Evolutionary conservation across 352 stramenopile genomes (phyloP).

Genomic region (Globisporangium parvum): DNA sequence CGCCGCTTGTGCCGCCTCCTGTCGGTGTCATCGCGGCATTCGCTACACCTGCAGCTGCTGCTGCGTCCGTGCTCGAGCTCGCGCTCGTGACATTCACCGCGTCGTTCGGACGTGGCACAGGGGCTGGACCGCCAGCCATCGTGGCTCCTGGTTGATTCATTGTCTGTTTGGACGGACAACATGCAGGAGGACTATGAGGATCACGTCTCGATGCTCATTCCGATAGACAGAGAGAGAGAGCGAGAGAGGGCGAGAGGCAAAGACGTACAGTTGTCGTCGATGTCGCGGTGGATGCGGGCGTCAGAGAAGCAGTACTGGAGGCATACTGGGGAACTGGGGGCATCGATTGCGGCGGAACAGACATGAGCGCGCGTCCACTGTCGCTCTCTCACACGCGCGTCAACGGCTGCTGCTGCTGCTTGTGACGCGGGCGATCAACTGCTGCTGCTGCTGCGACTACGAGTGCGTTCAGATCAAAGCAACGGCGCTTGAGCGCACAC

Average conservation of each 20-base stretch:
- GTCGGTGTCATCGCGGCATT: background rate
- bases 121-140: constrained; percentile 1
- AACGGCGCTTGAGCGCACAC: background rate
- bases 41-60: constrained; percentile 3
- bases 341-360: constrained; percentile 63
- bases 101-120: constrained; percentile 8
- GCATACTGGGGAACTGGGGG: constrained; percentile 70
- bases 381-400: constrained; percentile 1
- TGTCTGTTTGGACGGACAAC: background rate
- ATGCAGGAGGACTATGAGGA: background rate
- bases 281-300: constrained; percentile 20
- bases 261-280: constrained; percentile 15
- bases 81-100: constrained; percentile 12
- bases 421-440: background rate
- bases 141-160: constrained; percentile 6
- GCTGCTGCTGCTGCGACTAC: background rate
- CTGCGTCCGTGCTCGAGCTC: background rate
- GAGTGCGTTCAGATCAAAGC: background rate
- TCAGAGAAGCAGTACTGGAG: constrained; percentile 30
- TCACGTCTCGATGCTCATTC: background rate
- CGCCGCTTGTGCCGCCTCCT: constrained; percentile 5
- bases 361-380: constrained; percentile 32
- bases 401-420: background rate
- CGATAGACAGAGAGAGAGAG: background rate
- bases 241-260: background rate